Percentiles rank a stretch among this genome's conserved stretches.
These are phyloP conservation scores for Gigaspora rosea DNA, from an alignment of 192 early-diverging fungal genomes.

Conservation along the genomic window DNA sequence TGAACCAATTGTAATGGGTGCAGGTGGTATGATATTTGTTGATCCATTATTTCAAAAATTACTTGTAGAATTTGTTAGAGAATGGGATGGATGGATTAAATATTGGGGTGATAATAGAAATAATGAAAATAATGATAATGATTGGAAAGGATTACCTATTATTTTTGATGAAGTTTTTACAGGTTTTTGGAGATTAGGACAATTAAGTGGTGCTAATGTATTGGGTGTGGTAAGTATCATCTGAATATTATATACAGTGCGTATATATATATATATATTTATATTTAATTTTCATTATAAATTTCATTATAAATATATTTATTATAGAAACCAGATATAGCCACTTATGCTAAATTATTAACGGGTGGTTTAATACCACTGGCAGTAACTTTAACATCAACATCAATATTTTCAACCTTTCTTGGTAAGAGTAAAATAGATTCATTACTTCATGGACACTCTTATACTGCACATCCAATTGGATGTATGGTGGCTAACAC, in stretches of 20 bases:
- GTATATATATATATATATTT: not conserved
- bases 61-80: constrained; percentile 57
- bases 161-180: constrained; percentile 86
- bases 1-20: constrained; percentile 80
- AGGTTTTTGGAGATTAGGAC: constrained; percentile 70
- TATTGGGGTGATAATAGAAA: constrained; percentile 22
- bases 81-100: constrained; percentile 36
- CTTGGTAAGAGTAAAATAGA: constrained; percentile 62
- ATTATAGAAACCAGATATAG: constrained; percentile 67
- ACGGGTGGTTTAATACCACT: constrained; percentile 76
- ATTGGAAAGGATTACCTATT: constrained; percentile 63
- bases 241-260: not conserved
- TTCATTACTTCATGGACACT: constrained; percentile 79
- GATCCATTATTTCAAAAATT: constrained; percentile 76
- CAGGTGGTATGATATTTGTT: constrained; percentile 83
- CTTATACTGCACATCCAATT: constrained; percentile 82
- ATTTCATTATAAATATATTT: too few species aligned
- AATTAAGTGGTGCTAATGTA: constrained; percentile 55
- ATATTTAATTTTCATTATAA: not conserved
- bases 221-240: constrained; percentile 56
- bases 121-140: constrained; percentile 7
- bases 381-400: constrained; percentile 65
- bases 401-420: constrained; percentile 69
- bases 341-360: constrained; percentile 73
- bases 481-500: constrained; percentile 71